phyloP scores from a whole-genome alignment of 345 rosid species.

The Corchorus capsularis region DNA sequence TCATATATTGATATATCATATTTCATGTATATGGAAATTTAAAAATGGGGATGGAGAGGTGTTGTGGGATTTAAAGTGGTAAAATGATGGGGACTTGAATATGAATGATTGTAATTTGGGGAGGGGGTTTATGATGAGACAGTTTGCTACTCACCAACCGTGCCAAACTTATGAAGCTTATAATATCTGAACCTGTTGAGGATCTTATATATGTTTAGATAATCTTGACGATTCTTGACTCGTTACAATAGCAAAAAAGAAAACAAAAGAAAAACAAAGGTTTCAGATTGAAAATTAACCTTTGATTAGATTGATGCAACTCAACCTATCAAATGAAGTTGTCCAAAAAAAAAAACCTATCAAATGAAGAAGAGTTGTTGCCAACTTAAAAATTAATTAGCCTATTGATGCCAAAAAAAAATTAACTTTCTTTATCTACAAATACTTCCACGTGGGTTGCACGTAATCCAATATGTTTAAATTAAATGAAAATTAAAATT shows the following conservation, averaged over 20 bases:
- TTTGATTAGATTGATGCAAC: not conserved
- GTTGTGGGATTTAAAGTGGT: not conserved
- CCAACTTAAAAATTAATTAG: not conserved
- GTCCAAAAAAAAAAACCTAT: too few species aligned
- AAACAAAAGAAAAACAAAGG: not conserved
- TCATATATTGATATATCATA: not conserved
- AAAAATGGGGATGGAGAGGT: not conserved
- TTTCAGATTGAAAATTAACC: not conserved
- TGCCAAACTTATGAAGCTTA: constrained; percentile 24
- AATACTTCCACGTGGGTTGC: too few species aligned
- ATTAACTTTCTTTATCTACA: too few species aligned
- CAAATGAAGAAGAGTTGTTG: not conserved
- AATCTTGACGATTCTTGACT: not conserved
- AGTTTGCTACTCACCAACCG: constrained; percentile 38
- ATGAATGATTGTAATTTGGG: constrained; percentile 10
- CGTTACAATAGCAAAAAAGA: too few species aligned
- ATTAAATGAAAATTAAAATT: too few species aligned
- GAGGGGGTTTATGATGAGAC: constrained; percentile 29
- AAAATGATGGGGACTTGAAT: not conserved
- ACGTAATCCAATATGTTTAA: too few species aligned
- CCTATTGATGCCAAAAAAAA: too few species aligned
- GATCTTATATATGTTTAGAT: not conserved
- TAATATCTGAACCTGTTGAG: constrained; percentile 3
- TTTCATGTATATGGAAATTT: not conserved
- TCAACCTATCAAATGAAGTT: not conserved